Evolutionary conservation across 2,329 filamentous ascomycete genomes (phyloP).

Genomic region (Xylaria sp.): DNA sequence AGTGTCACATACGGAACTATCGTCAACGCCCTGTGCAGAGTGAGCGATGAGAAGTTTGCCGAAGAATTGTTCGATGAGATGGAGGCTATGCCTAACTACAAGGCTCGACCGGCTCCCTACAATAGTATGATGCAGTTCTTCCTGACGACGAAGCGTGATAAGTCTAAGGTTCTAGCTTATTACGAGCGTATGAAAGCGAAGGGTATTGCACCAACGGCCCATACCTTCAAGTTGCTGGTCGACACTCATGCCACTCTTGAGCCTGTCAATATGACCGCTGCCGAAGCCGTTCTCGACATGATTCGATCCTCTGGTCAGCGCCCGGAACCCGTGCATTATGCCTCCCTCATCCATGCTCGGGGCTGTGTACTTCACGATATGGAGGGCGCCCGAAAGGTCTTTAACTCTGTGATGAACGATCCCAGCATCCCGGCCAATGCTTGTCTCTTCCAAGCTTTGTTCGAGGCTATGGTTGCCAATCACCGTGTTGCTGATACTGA

Average conservation of each 20-base stretch:
- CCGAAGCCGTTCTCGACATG: slow-evolving; percentile 82
- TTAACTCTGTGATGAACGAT: slow-evolving; percentile 81
- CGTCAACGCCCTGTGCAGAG: slow-evolving; percentile 96
- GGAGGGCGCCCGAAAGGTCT: slow-evolving; percentile 81
- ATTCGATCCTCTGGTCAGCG: slow-evolving; percentile 79
- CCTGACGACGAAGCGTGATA: slow-evolving; percentile 95
- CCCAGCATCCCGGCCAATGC: slow-evolving; percentile 76
- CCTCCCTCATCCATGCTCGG: slow-evolving; percentile 93
- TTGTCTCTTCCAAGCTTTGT: slow-evolving; percentile 95
- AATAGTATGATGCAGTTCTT: slow-evolving; percentile 99
- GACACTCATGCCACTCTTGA: slow-evolving; percentile 96
- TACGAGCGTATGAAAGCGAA: slow-evolving; percentile 93
- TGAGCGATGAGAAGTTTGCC: slow-evolving; percentile 97
- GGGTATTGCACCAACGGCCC: slow-evolving; percentile 89
- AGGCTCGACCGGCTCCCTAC: slow-evolving; percentile 95
- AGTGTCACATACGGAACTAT: slow-evolving; percentile 98
- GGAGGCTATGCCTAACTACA: slow-evolving; percentile 99
- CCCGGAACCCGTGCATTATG: slow-evolving; percentile 94
- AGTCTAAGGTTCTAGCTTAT: slow-evolving; percentile 91
- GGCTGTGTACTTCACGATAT: slow-evolving; percentile 95
- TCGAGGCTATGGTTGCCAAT: slow-evolving; percentile 97
- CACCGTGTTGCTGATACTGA: slow-evolving; percentile 83
- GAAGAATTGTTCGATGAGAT: slow-evolving; percentile 99
- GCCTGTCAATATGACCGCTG: slow-evolving; percentile 87
- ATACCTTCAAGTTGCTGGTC: slow-evolving; percentile 97